Evolutionary conservation across 2,329 filamentous ascomycete species (phyloP), one percentile per base, ranked within the genome.

Genomic region (Diaporthe sp.): DNA sequence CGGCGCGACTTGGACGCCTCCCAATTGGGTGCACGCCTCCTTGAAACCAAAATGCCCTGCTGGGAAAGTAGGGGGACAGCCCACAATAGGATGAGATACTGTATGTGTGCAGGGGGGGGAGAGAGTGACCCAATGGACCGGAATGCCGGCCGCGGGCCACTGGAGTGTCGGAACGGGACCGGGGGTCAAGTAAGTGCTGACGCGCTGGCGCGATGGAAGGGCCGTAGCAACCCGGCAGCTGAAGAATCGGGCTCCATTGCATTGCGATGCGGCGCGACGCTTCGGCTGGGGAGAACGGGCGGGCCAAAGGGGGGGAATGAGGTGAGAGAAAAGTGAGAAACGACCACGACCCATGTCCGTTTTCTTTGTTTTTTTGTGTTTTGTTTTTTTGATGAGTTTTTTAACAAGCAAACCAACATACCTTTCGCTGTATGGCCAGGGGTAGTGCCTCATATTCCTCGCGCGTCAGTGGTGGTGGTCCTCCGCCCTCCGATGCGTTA

Each of bases 371-470:
- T 27, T 65, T 15, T 50, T 59, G 22, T 39, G 13, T 63, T 15
- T 47, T 63, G 15, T 65, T 15, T 61, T 44, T 61, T 19, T 30
- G 59, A 51, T 6, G 22, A 66, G 66, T 73, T 61, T 55, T 61
- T 44, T 17, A 25, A 59, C n/a, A 51, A 47, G 2, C 44, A 63
- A 63, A 59, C 69, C 56, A 69, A 83, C 85, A 81, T 81, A 89
- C 87, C 85, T 89, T 88, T 80, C 85, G 83, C 76, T 86, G 84
- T 30, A 88, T 85, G n/a, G 86, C 86, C 59, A 86, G 76, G 12
- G 87, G 87, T 72, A 89, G 81, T 51, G 85, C 83, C 77, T 88
- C 86, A 78, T 88, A 88, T 77, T 88, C 87, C 75, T 88, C 86
- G 63, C 84, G 81, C 2, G 86, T 84, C 75, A 85, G 78, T 56